phyloP scores from a whole-genome alignment of 2,329 filamentous ascomycete species.

The Ophiocordyceps camponoti-rufipedis region DNA sequence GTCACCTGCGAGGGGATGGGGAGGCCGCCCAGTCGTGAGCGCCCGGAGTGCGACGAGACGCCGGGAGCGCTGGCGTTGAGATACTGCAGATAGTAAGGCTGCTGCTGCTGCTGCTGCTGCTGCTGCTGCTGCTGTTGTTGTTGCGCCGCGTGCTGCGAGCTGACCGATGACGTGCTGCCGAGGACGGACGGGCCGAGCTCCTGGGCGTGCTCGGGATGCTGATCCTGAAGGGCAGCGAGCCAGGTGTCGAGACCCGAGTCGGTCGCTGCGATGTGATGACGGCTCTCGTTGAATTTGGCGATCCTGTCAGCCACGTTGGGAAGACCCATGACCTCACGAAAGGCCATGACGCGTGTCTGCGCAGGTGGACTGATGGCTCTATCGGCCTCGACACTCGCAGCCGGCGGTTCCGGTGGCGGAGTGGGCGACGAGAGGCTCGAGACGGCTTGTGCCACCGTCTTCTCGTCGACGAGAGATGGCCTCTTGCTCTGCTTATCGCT shows the following conservation, averaged over 20 bases:
- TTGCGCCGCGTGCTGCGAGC: constrained; percentile 8
- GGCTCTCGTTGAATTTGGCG: constrained; percentile 52
- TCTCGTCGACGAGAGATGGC: constrained; percentile 26
- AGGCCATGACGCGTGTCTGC: constrained; percentile 28
- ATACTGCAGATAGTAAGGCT: constrained; percentile 39
- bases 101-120: constrained; percentile 10
- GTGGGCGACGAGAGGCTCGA: constrained; percentile 16
- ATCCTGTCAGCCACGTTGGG: constrained; percentile 50
- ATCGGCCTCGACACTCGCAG: constrained; percentile 7
- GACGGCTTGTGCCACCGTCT: constrained; percentile 16
- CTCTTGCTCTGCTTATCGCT: constrained; percentile 13
- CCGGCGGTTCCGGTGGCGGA: constrained; percentile 20
- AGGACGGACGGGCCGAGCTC: constrained; percentile 6
- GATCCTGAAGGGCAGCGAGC: constrained; percentile 26
- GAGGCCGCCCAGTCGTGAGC: constrained; percentile 16
- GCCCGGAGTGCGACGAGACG: constrained; percentile 11
- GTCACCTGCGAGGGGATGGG: constrained; percentile 20
- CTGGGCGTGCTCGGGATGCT: constrained; percentile 29
- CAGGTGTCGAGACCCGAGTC: constrained; percentile 56
- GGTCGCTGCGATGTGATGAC: constrained; percentile 49
- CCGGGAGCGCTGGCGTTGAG: constrained; percentile 23
- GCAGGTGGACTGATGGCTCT: neutral
- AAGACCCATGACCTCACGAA: constrained; percentile 62
- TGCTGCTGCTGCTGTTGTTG: constrained; percentile 5
- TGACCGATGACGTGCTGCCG: constrained; percentile 7